Evolutionary conservation across 2,329 filamentous ascomycete species (phyloP).

Genomic region (Davidsoniella eucalypti): DNA sequence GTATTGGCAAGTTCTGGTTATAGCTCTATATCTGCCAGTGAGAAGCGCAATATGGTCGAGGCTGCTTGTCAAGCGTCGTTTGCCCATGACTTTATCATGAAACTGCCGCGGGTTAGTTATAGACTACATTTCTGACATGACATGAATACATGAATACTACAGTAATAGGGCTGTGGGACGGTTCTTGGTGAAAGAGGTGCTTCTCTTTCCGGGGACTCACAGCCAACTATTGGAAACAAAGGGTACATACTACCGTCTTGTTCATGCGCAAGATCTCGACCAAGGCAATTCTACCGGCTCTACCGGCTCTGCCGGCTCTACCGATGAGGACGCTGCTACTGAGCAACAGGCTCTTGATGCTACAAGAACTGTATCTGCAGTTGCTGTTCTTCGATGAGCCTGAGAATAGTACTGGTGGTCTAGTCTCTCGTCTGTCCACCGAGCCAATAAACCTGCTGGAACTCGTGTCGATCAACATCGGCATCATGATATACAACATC

Average conservation of each 20-base stretch:
- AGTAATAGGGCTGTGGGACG: slow-evolving; percentile 44
- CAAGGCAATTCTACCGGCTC: too few relatives aligned
- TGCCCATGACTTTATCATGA: slow-evolving; percentile 48
- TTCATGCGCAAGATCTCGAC: slow-evolving; percentile 27
- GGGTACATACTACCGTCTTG: slow-evolving; percentile 35
- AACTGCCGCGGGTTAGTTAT: slow-evolving; percentile 35
- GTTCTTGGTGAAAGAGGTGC: slow-evolving; percentile 45
- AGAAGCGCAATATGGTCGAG: slow-evolving; percentile 24
- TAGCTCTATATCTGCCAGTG: slow-evolving; percentile 25
- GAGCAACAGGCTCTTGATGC: neutral
- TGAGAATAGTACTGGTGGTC: slow-evolving; percentile 23
- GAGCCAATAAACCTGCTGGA: slow-evolving; percentile 33
- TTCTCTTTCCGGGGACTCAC: slow-evolving; percentile 57
- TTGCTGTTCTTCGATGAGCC: slow-evolving; percentile 22
- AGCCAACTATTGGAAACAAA: slow-evolving; percentile 32
- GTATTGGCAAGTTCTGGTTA: slow-evolving; percentile 35
- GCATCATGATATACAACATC: slow-evolving; percentile 29
- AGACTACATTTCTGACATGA: too few relatives aligned
- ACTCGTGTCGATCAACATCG: slow-evolving; percentile 31
- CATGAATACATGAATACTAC: too few relatives aligned
- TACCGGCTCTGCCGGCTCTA: slow-evolving; percentile 10
- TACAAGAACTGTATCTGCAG: neutral
- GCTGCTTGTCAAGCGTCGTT: slow-evolving; percentile 50
- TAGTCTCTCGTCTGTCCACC: slow-evolving; percentile 22
- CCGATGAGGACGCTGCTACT: neutral